Evolutionary conservation across 2,329 filamentous ascomycete genomes (phyloP).

Genomic region (Claviceps sp.): DNA sequence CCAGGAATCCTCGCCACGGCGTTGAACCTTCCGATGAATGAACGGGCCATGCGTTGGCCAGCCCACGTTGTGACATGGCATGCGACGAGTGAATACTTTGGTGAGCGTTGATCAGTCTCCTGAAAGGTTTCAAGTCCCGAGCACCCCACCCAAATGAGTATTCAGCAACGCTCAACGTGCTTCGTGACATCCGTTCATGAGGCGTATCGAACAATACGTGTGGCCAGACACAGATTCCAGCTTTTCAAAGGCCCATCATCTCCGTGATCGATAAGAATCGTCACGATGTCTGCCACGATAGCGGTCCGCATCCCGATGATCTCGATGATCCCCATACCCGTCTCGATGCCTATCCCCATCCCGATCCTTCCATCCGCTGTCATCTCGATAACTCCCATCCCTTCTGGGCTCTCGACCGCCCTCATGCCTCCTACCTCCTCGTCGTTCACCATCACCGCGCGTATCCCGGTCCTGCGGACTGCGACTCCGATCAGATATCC

Average conservation of each 20-base stretch:
- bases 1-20: background rate
- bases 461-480: slow-evolving; percentile 23
- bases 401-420: slow-evolving; percentile 13
- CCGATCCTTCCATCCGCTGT: slow-evolving; percentile 2
- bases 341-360: slow-evolving; percentile 6
- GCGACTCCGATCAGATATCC: slow-evolving; percentile 20
- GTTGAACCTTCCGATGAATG: background rate
- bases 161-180: no score
- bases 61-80: no score
- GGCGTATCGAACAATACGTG: background rate
- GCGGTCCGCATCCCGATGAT: background rate
- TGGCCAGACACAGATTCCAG: background rate
- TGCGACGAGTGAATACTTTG: no score
- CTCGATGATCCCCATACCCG: background rate
- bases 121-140: no score
- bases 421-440: slow-evolving; percentile 13
- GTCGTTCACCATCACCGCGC: slow-evolving; percentile 3
- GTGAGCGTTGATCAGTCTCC: no score
- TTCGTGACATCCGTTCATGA: background rate
- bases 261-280: slow-evolving; percentile 8
- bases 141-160: no score
- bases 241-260: slow-evolving; percentile 4
- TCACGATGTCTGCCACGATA: slow-evolving; percentile 1
- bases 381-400: slow-evolving; percentile 6
- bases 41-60: no score